Conservation (phyloP, 192 early-diverging fungal genomes). For the Coemansia sp. region DNA sequence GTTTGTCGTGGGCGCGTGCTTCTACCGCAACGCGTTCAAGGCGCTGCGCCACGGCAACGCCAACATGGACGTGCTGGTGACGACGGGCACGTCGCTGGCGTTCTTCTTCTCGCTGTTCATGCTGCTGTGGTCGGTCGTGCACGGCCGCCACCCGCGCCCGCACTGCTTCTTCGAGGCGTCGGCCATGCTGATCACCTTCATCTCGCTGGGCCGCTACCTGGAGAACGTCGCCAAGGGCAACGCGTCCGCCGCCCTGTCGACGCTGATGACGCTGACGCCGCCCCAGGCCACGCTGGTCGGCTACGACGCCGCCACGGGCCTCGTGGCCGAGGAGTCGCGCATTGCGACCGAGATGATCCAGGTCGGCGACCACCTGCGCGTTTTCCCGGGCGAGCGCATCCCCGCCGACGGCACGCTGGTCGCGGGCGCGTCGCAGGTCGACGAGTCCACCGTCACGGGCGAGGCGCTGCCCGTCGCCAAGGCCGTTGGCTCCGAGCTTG, state of each 20-base stretch:
- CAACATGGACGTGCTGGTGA: conserved; percentile 95
- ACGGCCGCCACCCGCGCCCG: conserved; percentile 55
- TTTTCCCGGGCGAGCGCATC: conserved; percentile 90
- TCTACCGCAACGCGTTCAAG: conserved; percentile 76
- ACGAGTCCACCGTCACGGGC: conserved; percentile 97
- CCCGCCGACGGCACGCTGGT: conserved; percentile 85
- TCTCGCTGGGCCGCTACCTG: conserved; percentile 87
- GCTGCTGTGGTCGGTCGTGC: conserved; percentile 64
- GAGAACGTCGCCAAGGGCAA: conserved; percentile 95
- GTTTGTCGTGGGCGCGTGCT: conserved; percentile 80
- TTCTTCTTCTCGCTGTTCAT: conserved; percentile 80
- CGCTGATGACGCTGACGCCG: conserved; percentile 85
- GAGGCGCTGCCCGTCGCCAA: conserved; percentile 84
- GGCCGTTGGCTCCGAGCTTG: conserved; percentile 59
- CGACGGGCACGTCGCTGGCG: conserved; percentile 80
- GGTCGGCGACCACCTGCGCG: conserved; percentile 78
- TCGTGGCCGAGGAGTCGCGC: conserved; percentile 55
- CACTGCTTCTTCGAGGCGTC: conserved; percentile 94
- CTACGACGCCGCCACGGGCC: conserved; percentile 23
- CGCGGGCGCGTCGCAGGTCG: conserved; percentile 72
- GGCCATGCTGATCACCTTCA: conserved; percentile 89
- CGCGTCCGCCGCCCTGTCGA: conserved; percentile 83
- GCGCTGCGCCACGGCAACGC: conserved; percentile 77
- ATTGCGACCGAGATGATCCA: conserved; percentile 88
- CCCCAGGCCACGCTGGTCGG: conserved; percentile 64